phyloP scores from a whole-genome alignment of 345 rosid genomes.

The Eucalyptus tenuipes region DNA sequence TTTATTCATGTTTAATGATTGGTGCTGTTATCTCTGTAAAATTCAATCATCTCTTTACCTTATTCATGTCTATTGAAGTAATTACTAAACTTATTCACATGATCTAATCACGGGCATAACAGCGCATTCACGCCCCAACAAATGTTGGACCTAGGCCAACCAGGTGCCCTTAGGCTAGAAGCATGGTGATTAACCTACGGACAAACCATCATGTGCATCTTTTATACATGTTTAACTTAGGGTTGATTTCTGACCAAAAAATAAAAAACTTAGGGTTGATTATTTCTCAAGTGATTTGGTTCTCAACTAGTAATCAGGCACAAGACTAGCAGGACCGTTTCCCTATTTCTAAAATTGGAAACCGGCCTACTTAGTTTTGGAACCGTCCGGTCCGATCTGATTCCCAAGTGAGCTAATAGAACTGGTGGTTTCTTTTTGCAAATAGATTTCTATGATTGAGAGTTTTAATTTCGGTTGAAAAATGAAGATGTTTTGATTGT shows the following conservation, averaged over 20 bases:
- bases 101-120: background rate
- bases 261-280: too few species aligned
- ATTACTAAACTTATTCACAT: background rate
- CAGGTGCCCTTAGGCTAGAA: background rate
- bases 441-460: too few species aligned
- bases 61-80: background rate
- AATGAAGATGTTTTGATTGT: too few species aligned
- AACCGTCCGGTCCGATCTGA: accelerated
- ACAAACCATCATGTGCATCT: background rate
- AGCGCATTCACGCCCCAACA: background rate
- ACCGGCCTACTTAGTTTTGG: too few species aligned
- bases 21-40: background rate
- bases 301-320: too few species aligned
- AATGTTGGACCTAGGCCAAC: background rate
- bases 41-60: background rate
- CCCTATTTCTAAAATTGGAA: too few species aligned
- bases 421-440: accelerated
- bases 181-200: background rate
- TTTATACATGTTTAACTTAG: too few species aligned
- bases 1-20: background rate
- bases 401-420: too few species aligned
- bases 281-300: accelerated
- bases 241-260: too few species aligned
- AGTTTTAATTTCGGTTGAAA: too few species aligned
- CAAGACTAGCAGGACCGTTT: accelerated